phyloP scores from a whole-genome alignment of 768 basidiomycete genomes.

The Boletus barrowsii region DNA sequence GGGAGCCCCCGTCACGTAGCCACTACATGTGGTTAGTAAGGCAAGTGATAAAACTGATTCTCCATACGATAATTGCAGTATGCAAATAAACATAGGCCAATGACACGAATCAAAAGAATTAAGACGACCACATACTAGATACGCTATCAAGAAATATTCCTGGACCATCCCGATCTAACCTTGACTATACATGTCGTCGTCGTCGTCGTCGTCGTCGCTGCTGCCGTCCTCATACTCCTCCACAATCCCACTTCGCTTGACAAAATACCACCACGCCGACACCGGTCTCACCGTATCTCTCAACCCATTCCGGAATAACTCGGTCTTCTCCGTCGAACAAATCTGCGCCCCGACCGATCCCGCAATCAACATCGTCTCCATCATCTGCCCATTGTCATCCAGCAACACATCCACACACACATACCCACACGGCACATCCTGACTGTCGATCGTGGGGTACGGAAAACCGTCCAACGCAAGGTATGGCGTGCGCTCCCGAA shows the following conservation, averaged over 20 bases:
- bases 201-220: background rate
- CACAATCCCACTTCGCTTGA: conserved; percentile 1
- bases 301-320: conserved; percentile 29
- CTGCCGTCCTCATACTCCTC: background rate
- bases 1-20: too few species aligned
- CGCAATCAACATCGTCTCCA: conserved; percentile 30
- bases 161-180: background rate
- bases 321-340: conserved; percentile 29
- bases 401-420: conserved; percentile 28
- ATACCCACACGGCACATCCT: conserved; percentile 30
- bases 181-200: background rate
- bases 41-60: too few species aligned
- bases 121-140: background rate
- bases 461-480: conserved; percentile 28
- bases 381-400: conserved; percentile 23
- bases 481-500: conserved; percentile 19
- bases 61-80: too few species aligned
- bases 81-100: background rate
- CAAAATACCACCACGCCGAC: conserved; percentile 34
- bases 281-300: conserved; percentile 32
- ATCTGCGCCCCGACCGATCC: conserved; percentile 29
- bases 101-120: background rate
- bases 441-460: conserved; percentile 28
- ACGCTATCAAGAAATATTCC: background rate
- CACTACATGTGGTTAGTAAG: too few species aligned